Conservation (phyloP, 2,329 filamentous ascomycete species). For the Cyanodermella asteris region DNA sequence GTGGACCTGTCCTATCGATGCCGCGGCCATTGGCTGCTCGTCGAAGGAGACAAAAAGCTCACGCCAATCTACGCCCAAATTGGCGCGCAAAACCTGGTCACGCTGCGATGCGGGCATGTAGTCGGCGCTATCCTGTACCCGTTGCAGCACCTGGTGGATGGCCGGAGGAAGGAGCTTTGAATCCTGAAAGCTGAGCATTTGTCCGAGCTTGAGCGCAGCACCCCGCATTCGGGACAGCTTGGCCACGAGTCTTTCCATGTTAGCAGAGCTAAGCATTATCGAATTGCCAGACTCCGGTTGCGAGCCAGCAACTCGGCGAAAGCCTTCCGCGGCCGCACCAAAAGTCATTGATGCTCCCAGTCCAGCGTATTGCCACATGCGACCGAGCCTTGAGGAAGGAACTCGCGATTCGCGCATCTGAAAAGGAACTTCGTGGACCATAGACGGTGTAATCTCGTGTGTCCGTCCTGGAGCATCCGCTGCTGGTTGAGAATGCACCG, state of each 20-base stretch:
- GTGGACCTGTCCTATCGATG: constrained; percentile 94
- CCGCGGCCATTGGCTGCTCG: constrained; percentile 79
- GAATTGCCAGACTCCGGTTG: constrained; percentile 39
- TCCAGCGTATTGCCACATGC: constrained; percentile 87
- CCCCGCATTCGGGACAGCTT: constrained; percentile 93
- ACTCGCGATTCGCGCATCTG: constrained; percentile 74
- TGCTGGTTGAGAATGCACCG: neutral
- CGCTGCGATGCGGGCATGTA: constrained; percentile 95
- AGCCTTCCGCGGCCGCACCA: constrained; percentile 65
- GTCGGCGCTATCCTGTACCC: constrained; percentile 88
- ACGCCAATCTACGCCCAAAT: constrained; percentile 68
- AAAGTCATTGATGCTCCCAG: constrained; percentile 89
- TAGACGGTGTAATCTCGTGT: no score
- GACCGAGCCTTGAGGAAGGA: constrained; percentile 64
- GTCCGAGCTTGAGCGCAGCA: constrained; percentile 86
- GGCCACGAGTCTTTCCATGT: constrained; percentile 80
- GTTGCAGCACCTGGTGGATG: constrained; percentile 74
- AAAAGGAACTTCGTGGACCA: no score
- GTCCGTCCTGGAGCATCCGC: neutral
- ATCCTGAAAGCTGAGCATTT: constrained; percentile 98
- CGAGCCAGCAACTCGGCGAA: constrained; percentile 59
- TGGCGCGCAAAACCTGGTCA: constrained; percentile 56
- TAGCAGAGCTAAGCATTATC: constrained; percentile 65
- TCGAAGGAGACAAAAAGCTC: constrained; percentile 67
- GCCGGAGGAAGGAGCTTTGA: constrained; percentile 76